A percentile compares a stretch with the other conserved stretches of the same genome.
Evolutionary conservation across 129 eudicot species (phyloP).

Genomic region (carrot (Daucus carota)): DH1_v3.0 NC_030384.2:27055501-27056000

Average conservation of each 20-base stretch:
- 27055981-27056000: slow-evolving; percentile 1
- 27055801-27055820: not conserved
- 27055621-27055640: not conserved
- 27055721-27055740: no score
- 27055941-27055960: not conserved
- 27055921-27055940: not conserved
- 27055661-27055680: no score
- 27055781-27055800: not conserved
- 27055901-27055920: not conserved
- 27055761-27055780: no score
- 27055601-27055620: not conserved
- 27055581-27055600: not conserved
- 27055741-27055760: no score
- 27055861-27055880: not conserved
- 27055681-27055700: no score
- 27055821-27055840: not conserved
- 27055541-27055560: not conserved
- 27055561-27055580: not conserved
- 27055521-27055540: not conserved
- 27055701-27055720: no score
- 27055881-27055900: not conserved
- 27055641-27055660: no score
- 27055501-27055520: not conserved
- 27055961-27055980: not conserved
- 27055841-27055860: not conserved